These are phyloP conservation scores for Ceratobasidium sp. DNA, from an alignment of 1,284 basidiomycete genomes.

Conservation along the genomic window DNA sequence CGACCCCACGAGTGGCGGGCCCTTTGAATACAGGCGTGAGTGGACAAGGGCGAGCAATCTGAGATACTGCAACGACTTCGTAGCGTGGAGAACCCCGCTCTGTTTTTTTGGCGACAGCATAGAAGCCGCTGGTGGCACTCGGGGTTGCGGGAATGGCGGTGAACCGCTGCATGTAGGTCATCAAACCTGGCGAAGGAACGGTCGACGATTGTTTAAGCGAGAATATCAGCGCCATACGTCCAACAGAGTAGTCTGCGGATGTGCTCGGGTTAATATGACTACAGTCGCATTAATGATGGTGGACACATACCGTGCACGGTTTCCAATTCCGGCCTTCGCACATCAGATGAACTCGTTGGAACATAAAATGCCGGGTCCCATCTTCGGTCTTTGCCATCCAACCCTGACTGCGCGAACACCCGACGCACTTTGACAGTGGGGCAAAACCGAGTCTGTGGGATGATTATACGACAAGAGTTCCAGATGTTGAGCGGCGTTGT, in stretches of 20 bases:
- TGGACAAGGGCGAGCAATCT: constrained; percentile 1
- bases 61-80: background rate
- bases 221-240: background rate
- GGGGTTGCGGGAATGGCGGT: background rate
- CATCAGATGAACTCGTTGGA: background rate
- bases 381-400: background rate
- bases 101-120: background rate
- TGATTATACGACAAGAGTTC: background rate
- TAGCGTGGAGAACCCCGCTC: background rate
- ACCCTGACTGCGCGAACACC: background rate
- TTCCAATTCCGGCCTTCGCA: background rate
- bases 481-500: background rate
- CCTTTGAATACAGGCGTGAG: background rate
- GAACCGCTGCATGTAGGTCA: background rate
- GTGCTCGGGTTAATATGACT: background rate
- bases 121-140: background rate
- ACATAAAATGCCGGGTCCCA: background rate
- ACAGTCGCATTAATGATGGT: background rate
- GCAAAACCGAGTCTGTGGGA: background rate
- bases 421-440: background rate
- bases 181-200: background rate
- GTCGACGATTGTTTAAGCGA: background rate
- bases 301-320: background rate
- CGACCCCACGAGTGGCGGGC: background rate
- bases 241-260: background rate